phyloP scores from a whole-genome alignment of 352 stramenopile genomes.

The Phytophthora pini region DNA sequence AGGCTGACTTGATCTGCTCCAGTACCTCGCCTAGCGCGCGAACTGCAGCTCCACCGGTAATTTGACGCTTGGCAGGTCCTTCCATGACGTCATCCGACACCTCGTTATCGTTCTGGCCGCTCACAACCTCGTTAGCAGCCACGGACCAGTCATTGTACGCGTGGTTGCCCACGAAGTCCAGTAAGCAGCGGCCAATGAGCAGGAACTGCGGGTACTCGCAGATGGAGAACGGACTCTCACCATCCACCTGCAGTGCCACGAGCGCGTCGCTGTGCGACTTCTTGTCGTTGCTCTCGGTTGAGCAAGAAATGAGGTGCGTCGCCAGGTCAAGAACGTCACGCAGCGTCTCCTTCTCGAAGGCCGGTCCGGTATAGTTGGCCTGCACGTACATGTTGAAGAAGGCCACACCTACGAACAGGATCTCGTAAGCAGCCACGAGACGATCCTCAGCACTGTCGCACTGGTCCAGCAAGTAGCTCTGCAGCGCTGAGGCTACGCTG shows the following conservation, averaged over 20 bases:
- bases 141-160: constrained; percentile 71
- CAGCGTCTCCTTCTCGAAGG: constrained; percentile 61
- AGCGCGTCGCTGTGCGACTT: constrained; percentile 67
- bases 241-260: constrained; percentile 76
- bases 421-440: constrained; percentile 55
- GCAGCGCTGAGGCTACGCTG: constrained; percentile 46
- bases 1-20: constrained; percentile 45
- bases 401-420: constrained; percentile 65
- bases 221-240: constrained; percentile 81
- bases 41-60: constrained; percentile 36
- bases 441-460: constrained; percentile 34
- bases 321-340: constrained; percentile 53
- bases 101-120: constrained; percentile 44
- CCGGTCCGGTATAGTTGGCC: constrained; percentile 83
- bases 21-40: constrained; percentile 38
- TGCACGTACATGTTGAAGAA: constrained; percentile 86
- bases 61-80: constrained; percentile 33
- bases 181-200: constrained; percentile 64
- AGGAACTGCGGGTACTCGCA: constrained; percentile 81
- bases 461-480: constrained; percentile 49
- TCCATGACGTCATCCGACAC: constrained; percentile 49
- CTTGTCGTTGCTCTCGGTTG: constrained; percentile 36
- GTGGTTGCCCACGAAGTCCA: constrained; percentile 71
- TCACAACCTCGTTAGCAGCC: constrained; percentile 44
- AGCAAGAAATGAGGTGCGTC: constrained; percentile 39